Base-by-base conservation (phyloP, 768 basidiomycete species). In the Leccinellum albellum region DNA sequence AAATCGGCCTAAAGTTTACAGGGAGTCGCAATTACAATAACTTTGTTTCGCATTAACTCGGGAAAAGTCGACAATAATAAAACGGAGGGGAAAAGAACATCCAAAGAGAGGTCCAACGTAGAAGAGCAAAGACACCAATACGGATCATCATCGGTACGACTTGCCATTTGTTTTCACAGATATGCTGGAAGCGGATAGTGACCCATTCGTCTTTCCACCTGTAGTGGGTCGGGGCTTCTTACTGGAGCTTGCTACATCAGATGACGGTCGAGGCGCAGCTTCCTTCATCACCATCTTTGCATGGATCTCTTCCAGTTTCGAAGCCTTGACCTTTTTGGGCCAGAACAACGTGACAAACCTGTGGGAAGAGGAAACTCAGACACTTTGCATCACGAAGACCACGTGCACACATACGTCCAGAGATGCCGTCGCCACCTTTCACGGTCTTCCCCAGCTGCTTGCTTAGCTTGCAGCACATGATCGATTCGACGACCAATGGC, bases 291-390 rank as follows among this genome's bases (percentile, higher is more conserved):
- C 91, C 89, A 97, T 93, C 76, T 97, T 97, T 15, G 91, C 89
- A 66, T 97, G 94, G 45, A 98, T 96, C 68, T 94, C 93, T 72
- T 95, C 91, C 37, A 98, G 77, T 73, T 97, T 97, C 15, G 83
- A 85, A 13, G 94, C 92, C 70, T 89, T 94, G 62, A 98, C 94
- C 74, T 95, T 92, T 78, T 96, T 91, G 6, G 95, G 95, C 95
- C 95, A 98, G 75, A 98, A 98, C 54, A 94, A 79, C 3, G 93
- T 94, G 47, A 97, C 94, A 62, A 98, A 98, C 33, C 92, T 94
- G 65, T 8, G n/a, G 40, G 0, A 17, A 12, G 15, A 24, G 51
- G 20, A 52, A 48, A 45, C n/a, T 68, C 47, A 63, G 58, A 20
- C 13, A 48, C 24, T 13, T 42, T 17, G 54, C 24, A 66, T 56